These are phyloP conservation scores for Wallacemonas sp. DNA, from an alignment of 208 protist genomes.

Conservation along the genomic window DNA sequence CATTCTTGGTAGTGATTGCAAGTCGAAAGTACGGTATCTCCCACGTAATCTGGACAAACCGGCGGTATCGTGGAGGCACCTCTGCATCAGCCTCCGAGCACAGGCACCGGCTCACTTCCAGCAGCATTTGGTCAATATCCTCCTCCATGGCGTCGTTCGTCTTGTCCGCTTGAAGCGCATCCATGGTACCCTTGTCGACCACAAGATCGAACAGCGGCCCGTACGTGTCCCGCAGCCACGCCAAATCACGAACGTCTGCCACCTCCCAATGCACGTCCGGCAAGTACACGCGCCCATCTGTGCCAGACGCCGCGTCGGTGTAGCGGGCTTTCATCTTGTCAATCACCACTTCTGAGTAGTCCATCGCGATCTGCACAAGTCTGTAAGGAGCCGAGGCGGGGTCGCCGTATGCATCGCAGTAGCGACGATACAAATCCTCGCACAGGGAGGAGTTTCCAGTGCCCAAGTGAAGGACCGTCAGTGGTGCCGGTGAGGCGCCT, in stretches of 20 bases:
- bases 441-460: conserved; percentile 79
- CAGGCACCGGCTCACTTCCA: conserved; percentile 58
- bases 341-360: conserved; percentile 83
- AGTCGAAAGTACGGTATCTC: conserved; percentile 76
- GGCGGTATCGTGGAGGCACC: conserved; percentile 21
- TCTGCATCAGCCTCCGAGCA: background rate
- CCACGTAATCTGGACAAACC: conserved; percentile 87
- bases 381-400: conserved; percentile 31
- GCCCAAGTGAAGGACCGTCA: conserved; percentile 79
- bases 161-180: conserved; percentile 76
- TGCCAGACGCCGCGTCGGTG: conserved; percentile 14
- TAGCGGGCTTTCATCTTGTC: conserved; percentile 66
- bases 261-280: conserved; percentile 69
- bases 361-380: conserved; percentile 78
- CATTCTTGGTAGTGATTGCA: conserved; percentile 54
- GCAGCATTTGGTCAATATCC: conserved; percentile 70
- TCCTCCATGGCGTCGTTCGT: conserved; percentile 36
- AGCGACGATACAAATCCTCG: conserved; percentile 50
- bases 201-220: conserved; percentile 75
- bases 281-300: conserved; percentile 13
- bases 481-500: background rate
- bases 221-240: conserved; percentile 30
- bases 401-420: conserved; percentile 18
- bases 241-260: conserved; percentile 72
- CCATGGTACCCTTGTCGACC: conserved; percentile 88